Evolutionary conservation across 2,329 filamentous ascomycete species (phyloP), one percentile per base, ranked within the genome.

Genomic region (Sclerotinia subarctica): DNA sequence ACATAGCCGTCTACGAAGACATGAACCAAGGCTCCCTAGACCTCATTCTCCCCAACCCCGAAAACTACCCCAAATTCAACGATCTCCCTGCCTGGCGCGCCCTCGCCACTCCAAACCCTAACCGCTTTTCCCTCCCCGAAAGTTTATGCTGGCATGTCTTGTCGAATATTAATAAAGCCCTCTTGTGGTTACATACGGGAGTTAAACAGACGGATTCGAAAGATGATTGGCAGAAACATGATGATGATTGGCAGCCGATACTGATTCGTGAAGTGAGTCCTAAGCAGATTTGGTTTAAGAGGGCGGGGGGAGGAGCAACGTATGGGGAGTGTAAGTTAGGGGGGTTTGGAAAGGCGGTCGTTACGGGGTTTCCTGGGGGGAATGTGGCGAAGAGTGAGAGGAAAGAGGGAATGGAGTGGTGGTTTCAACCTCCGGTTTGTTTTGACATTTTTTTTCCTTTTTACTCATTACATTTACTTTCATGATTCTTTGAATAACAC

Each of bases 261-360:
- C 74, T 87, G 53, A 84, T 86, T 69, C 79, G 82, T 15, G 78
- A 80, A 51, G 79, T 87, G 53, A 75, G 69, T 62, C 80, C 84
- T 0, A 72, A 72, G n/a, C 84, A 84, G 71, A 80, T 87, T 66
- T 84, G 81, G 73, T 80, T 87, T 71, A 79, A 82, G 74, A 79
- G 82, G 64, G 80, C 83, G 47, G 77, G 77, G 17, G 82, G 81
- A 2, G 69, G 68, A 5, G 84, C 86, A 76, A 81, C 79, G 44
- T 87, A 86, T 72, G 85, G 84, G 0, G 73, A 78, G 38, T 86
- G 84, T 72, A 87, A 86, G 76, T 76, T 87, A 66, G 84, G 84
- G 19, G 80, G 82, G 53, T 84, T 83, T 66, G 73, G 77, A 54
- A 73, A 73, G n/a, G 78, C 80, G 3, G 74, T 73, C 44, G 72